Evolutionary conservation across 805 yeast genomes (phyloP), one percentile per base, ranked within the genome.

Genomic region (Brettanomyces anomalus): DNA sequence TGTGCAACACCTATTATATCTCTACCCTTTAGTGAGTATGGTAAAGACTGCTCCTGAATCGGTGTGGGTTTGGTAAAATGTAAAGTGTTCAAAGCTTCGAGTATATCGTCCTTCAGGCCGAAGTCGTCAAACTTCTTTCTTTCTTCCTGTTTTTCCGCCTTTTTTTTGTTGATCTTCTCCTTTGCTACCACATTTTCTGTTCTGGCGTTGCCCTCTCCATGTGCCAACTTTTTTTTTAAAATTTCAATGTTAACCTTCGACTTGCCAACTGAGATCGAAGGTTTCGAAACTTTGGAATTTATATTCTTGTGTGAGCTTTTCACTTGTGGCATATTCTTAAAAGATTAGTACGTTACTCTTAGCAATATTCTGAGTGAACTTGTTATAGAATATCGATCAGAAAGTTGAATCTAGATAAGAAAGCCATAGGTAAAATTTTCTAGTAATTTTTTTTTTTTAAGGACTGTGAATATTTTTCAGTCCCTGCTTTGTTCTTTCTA

Each of bases 1-100:
- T 90, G 96, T 0, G 98, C 98, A 48, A 90, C 72, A 13, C 98
- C 98, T 56, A 90, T 88, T 38, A 90, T 81, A 65, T 90, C 98
- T 50, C 87, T 78, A 3, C 96, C 96, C 51, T 82, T 77, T 16
- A 93, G 65, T 3, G 96, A 96, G 50, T 84, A 83, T 1, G 97
- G 97, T 48, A 90, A 84, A 11, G 96, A 76, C 61, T 86, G 87
- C 6, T 81, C 75, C 66, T 90, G 98, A 61, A 90, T 93, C 10
- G 97, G 96, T 0, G 97, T 89, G 35, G 98, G 97, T 50, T 73
- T 78, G 15, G 76, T 68, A 62, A 72, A 93, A 44, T 86, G 83
- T 66, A 93, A 66, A 28, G 72, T 71, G 43, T 79, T 77, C 49
- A 93, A 77, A 0, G 97, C 82, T 52, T 86, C 93, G 26, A 85